phyloP scores from a whole-genome alignment of 768 basidiomycete genomes.

The Serendipita sp. region DNA sequence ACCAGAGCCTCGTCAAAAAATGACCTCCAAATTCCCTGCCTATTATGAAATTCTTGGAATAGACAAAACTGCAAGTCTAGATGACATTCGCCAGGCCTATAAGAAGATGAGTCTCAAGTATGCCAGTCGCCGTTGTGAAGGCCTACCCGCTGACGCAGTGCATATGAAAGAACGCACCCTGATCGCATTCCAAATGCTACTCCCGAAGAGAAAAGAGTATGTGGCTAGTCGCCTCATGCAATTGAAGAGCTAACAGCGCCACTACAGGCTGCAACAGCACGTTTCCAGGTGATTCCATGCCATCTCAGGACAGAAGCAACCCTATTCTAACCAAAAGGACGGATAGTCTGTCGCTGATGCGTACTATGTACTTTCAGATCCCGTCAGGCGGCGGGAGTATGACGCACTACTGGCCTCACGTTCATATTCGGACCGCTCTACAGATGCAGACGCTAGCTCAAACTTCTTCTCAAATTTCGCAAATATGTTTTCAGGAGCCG shows the following conservation, averaged over 20 bases:
- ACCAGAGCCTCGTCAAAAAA: not conserved
- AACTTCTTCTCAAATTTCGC: conserved; percentile 68
- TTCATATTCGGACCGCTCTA: conserved; percentile 27
- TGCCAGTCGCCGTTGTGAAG: not conserved
- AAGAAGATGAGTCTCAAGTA: conserved; percentile 1
- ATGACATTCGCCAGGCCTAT: conserved; percentile 40
- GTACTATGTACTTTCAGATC: conserved; percentile 82
- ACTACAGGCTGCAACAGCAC: conserved; percentile 52
- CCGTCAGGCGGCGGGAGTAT: conserved; percentile 54
- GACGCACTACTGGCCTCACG: conserved; percentile 48
- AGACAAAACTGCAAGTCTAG: conserved; percentile 37
- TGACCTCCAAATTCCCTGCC: conserved; percentile 30
- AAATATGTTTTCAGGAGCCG: conserved; percentile 43
- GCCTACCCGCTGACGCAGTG: conserved; percentile 47
- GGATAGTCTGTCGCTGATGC: conserved; percentile 75
- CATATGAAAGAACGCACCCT: conserved; percentile 79
- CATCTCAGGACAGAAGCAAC: not conserved
- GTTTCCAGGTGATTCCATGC: conserved; percentile 49
- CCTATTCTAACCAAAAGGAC: not conserved
- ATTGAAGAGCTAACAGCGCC: not conserved
- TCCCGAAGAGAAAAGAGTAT: conserved; percentile 36
- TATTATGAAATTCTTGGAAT: conserved; percentile 55
- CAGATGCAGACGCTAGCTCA: conserved; percentile 49
- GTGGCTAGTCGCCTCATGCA: not conserved
- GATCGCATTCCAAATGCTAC: conserved; percentile 63